Conservation (phyloP, 148 eudicot species). For the Spergularia bocconei region DNA sequence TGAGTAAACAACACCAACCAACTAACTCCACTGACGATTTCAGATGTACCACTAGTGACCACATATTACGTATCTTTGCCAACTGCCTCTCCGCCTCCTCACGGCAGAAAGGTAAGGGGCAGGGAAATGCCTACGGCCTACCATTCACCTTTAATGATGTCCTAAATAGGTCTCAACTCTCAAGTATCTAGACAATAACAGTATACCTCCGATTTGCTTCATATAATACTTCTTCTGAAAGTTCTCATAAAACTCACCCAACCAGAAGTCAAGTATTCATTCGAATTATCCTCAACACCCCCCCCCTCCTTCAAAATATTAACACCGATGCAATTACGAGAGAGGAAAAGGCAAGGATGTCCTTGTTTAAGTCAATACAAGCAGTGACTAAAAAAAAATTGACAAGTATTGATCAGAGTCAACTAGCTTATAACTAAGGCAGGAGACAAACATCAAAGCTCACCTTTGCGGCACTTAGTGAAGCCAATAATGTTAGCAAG, state of each 20-base stretch:
- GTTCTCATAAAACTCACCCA: no score
- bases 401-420: neutral
- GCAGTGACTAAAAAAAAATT: neutral
- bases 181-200: neutral
- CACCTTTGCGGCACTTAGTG: slow-evolving; percentile 96
- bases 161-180: neutral
- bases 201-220: neutral
- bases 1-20: no score
- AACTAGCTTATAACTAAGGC: slow-evolving; percentile 3
- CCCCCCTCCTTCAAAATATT: neutral
- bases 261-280: no score
- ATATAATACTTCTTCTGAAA: no score
- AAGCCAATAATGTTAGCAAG: slow-evolving; percentile 91
- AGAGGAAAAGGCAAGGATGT: neutral
- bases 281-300: no score
- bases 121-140: no score
- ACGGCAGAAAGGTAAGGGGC: no score
- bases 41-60: no score
- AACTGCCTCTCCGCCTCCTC: no score
- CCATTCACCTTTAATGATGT: neutral
- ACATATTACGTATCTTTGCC: no score
- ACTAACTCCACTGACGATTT: no score
- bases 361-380: neutral
- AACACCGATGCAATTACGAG: neutral
- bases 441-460: slow-evolving; percentile 3